These are phyloP conservation scores for Myxozyma vanderwaltii DNA, from an alignment of 805 yeast species.

Conservation along the genomic window DNA sequence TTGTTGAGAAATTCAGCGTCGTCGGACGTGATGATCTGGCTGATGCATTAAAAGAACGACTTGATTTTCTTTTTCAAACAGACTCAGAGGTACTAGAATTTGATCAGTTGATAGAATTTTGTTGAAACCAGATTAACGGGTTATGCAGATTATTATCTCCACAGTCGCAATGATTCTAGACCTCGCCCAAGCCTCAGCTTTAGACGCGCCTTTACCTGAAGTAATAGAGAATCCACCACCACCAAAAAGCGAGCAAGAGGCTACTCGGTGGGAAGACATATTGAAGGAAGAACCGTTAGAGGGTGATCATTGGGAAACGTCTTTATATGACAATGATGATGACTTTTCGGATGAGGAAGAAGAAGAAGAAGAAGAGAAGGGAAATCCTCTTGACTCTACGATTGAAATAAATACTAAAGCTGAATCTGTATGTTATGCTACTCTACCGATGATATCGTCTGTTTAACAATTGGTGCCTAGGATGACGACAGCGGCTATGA, in stretches of 20 bases:
- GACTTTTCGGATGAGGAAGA: background rate
- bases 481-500: constrained; percentile 25
- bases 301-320: constrained; percentile 40
- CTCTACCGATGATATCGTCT: no score
- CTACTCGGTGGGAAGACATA: constrained; percentile 38
- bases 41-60: constrained; percentile 33
- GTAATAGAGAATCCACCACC: constrained; percentile 5
- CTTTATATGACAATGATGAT: constrained; percentile 15
- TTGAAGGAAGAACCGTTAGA: constrained; percentile 38
- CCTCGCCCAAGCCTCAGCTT: constrained; percentile 28
- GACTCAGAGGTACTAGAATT: constrained; percentile 34
- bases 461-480: background rate
- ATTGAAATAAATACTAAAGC: no score
- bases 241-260: background rate
- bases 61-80: constrained; percentile 29
- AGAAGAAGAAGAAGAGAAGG: background rate
- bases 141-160: constrained; percentile 2
- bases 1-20: constrained; percentile 39
- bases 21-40: constrained; percentile 41
- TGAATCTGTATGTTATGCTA: no score
- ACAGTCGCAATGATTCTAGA: constrained; percentile 33
- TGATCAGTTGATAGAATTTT: no score
- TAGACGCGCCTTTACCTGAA: constrained; percentile 13
- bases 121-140: no score
- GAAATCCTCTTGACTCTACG: background rate